Evolutionary conservation across 768 basidiomycete genomes (phyloP).

Genomic region (Amylocystis lapponica): DNA sequence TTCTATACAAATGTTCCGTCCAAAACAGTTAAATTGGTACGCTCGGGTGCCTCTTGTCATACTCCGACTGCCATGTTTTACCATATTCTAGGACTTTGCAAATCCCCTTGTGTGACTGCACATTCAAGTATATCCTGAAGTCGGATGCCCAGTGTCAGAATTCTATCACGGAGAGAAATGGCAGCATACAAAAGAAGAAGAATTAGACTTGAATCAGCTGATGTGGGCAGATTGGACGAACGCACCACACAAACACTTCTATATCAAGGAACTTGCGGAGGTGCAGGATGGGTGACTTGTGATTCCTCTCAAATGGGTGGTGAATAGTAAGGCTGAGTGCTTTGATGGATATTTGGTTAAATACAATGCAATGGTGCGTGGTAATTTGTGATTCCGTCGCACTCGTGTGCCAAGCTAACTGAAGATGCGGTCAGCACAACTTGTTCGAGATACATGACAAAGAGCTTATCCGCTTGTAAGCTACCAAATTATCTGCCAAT

Average conservation of each 20-base stretch:
- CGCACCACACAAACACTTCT: constrained; percentile 9
- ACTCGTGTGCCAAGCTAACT: too few species aligned
- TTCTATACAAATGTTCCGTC: constrained; percentile 1
- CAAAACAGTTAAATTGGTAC: constrained; percentile 1
- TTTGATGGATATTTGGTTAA: constrained; percentile 1
- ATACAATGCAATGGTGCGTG: too few species aligned
- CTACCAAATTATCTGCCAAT: too few species aligned
- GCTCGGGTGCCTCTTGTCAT: background rate
- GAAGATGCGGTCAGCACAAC: too few species aligned
- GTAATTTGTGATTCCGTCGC: too few species aligned
- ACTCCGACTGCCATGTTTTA: too few species aligned
- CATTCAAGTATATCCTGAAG: constrained; percentile 1
- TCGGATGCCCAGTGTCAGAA: background rate
- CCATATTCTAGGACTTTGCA: background rate
- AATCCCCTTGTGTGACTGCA: background rate
- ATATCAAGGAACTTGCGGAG: constrained; percentile 11
- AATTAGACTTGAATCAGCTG: background rate
- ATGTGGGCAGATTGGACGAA: constrained; percentile 6
- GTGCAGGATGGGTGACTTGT: constrained; percentile 7
- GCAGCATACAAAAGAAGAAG: background rate
- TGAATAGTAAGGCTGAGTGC: background rate
- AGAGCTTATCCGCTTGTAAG: too few species aligned
- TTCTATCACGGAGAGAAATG: background rate
- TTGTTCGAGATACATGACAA: too few species aligned
- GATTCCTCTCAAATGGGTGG: constrained; percentile 15